Conservation (phyloP, 805 yeast species). For the Lipomyces lipofer region DNA sequence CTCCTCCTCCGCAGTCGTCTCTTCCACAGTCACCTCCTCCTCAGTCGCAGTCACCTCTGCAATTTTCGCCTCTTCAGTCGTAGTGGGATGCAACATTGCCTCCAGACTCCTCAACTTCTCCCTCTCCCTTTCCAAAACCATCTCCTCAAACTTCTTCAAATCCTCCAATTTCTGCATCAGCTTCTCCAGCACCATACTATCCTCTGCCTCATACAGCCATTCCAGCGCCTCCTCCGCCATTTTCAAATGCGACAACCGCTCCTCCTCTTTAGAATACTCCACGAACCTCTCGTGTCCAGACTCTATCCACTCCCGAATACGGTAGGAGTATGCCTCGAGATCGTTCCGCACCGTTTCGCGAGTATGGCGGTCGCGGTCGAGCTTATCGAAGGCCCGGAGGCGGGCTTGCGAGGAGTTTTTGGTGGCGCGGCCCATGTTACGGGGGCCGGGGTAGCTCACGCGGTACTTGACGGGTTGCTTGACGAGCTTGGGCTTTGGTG, state of each 20-base stretch:
- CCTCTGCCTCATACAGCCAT: constrained; percentile 78
- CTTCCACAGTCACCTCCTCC: constrained; percentile 4
- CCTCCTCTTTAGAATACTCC: constrained; percentile 38
- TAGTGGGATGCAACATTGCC: not conserved
- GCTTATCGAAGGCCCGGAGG: constrained; percentile 52
- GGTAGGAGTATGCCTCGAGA: constrained; percentile 73
- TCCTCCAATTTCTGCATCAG: constrained; percentile 40
- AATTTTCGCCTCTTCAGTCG: constrained; percentile 2
- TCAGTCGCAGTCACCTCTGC: constrained; percentile 1
- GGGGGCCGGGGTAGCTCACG: constrained; percentile 32
- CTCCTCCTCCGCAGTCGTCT: not conserved
- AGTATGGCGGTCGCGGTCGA: constrained; percentile 56
- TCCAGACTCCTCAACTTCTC: constrained; percentile 6
- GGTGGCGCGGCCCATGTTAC: constrained; percentile 45
- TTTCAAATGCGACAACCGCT: constrained; percentile 29
- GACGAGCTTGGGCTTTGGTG: constrained; percentile 23
- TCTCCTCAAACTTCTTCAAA: constrained; percentile 28
- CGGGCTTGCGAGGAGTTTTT: constrained; percentile 50
- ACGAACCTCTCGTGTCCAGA: constrained; percentile 44
- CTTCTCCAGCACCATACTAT: constrained; percentile 47
- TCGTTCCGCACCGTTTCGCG: constrained; percentile 63
- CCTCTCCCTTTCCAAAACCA: constrained; percentile 19
- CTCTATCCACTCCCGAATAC: constrained; percentile 59
- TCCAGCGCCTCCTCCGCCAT: constrained; percentile 53
- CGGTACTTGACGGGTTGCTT: constrained; percentile 32